Base-by-base conservation (phyloP, 1,284 basidiomycete genomes). In the Boletus semigastroideus region DNA sequence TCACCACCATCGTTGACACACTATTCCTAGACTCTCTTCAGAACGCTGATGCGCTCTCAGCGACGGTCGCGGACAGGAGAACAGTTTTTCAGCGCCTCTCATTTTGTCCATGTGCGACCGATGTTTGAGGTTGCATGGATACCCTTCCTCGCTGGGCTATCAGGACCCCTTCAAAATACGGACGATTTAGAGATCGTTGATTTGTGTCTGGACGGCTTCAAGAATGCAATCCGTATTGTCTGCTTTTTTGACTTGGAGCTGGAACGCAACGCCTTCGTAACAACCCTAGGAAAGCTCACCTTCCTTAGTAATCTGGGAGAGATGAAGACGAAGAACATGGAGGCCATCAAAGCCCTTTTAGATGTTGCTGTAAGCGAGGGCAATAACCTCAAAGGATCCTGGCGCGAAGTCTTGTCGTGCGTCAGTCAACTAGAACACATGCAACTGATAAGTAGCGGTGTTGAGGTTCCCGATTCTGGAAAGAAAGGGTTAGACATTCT, bases 111-210 rank as follows among this genome's bases (percentile, higher is more conserved):
- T 67, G 94, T 97, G 53, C 82, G 86, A 31, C 94, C 94, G 37
- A 98, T 98, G 95, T 97, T 98, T 63, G 94, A 98, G 71, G 93
- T 97, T 17, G 94, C 93, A 13, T 98, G 95, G 95, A 97, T 98
- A 74, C 86, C 95, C 2, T 93, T 97, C 71, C 78, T 98, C 16
- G 95, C 95, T 8, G 94, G 94, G 6, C 77, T 98, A 33, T 97
- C 94, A 6, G 92, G 85, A 0, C 94, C 94, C 9, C 76, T 98
- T 47, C 95, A 98, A 68, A 90, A 92, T 55, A 94, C 92, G 0
- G 91, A 96, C 68, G 93, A 96, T 69, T 75, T 94, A 53, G 94
- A 96, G 61, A 76, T 94, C 16, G 91, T 98, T 56, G 87, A 92
- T 54, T 76, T 95, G n/a, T 96, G 93, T 66, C 74, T 98, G 47